phyloP scores from a whole-genome alignment of 2,329 filamentous ascomycete genomes.

The Fusarium sp. region DNA sequence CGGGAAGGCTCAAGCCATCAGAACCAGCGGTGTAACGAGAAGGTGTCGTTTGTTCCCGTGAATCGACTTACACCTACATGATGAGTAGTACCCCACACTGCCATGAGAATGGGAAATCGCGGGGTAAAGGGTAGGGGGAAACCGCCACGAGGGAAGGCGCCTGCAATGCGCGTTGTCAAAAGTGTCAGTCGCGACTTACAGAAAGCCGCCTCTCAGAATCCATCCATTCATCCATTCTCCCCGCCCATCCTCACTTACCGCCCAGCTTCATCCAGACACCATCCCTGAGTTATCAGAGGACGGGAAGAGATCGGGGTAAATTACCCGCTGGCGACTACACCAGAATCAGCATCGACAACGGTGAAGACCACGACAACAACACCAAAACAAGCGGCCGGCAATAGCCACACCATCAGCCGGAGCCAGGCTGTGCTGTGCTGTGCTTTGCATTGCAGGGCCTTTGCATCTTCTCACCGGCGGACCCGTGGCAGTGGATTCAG shows the following conservation, averaged over 20 bases:
- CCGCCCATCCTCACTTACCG: not conserved
- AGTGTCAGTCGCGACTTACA: slow-evolving; percentile 1
- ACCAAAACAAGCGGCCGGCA: slow-evolving; percentile 1
- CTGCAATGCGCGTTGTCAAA: slow-evolving; percentile 11
- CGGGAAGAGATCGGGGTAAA: not conserved
- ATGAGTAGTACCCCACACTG: not conserved
- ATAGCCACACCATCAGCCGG: slow-evolving; percentile 4
- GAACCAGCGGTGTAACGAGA: not conserved
- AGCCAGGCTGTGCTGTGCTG: not conserved
- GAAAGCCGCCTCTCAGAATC: not conserved
- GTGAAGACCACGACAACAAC: not conserved
- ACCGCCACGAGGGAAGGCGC: slow-evolving; percentile 26
- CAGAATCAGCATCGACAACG: not conserved
- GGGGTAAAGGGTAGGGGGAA: slow-evolving; percentile 37
- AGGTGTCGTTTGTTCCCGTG: slow-evolving; percentile 9
- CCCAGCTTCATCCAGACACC: not conserved
- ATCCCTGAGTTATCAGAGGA: not conserved
- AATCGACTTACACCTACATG: slow-evolving; percentile 6
- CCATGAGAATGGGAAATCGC: slow-evolving; percentile 35
- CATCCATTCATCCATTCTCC: not conserved
- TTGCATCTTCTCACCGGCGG: slow-evolving; percentile 11
- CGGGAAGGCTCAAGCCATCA: not conserved
- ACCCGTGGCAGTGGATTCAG: slow-evolving; percentile 27
- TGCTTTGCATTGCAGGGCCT: slow-evolving; percentile 4
- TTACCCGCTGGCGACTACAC: not conserved